Conservation (phyloP, 2,329 filamentous ascomycete species). For the Colletotrichum sublineola region DNA sequence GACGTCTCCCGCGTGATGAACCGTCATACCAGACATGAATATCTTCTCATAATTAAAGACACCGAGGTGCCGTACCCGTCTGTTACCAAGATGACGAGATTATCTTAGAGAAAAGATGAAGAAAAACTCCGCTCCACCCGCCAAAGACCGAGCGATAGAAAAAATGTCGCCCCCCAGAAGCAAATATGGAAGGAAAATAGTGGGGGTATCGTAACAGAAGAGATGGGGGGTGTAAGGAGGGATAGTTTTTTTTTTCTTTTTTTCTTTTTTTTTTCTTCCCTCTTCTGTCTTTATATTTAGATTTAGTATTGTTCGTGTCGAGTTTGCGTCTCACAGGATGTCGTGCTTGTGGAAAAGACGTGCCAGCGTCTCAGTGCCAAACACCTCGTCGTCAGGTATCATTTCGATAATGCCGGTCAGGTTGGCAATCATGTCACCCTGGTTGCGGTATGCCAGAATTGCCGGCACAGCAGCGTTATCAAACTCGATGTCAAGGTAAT, state of each 20-base stretch:
- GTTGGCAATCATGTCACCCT: conserved; percentile 91
- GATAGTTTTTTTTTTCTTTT: background rate
- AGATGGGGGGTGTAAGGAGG: conserved; percentile 5
- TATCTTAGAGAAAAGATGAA: background rate
- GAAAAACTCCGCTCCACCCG: background rate
- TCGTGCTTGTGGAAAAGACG: conserved; percentile 66
- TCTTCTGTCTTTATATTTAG: background rate
- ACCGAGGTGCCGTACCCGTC: background rate
- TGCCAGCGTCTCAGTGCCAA: conserved; percentile 67
- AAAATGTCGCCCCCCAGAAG: background rate
- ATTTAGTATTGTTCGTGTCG: conserved; percentile 9
- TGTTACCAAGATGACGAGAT: conserved; percentile 21
- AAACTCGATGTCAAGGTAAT: conserved; percentile 94
- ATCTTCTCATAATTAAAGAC: conserved; percentile 6
- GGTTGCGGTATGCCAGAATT: conserved; percentile 86
- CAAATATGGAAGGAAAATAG: conserved; percentile 16
- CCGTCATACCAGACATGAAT: conserved; percentile 9
- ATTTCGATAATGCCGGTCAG: conserved; percentile 88
- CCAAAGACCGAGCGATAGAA: background rate
- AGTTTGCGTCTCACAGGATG: conserved; percentile 58
- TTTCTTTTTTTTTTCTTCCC: background rate
- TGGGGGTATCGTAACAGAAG: conserved; percentile 43
- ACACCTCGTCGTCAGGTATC: conserved; percentile 78
- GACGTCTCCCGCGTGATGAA: background rate
- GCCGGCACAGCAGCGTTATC: conserved; percentile 90